Conservation (phyloP, 148 eudicot genomes). For the Rhododendron henanense region DNA sequence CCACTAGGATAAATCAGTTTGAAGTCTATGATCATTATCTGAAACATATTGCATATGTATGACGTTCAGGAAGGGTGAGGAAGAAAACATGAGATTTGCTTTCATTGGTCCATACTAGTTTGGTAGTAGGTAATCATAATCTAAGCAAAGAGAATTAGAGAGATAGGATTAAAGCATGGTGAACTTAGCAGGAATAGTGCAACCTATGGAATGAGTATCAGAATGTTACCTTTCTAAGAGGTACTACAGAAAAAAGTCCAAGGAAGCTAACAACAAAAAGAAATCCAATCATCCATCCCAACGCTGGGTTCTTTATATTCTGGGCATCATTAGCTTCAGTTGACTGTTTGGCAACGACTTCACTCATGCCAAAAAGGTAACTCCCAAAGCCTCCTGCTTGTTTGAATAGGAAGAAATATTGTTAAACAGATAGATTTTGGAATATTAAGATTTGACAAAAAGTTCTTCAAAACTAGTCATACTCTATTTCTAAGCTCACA, state of each 20-base stretch:
- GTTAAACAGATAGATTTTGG: background rate
- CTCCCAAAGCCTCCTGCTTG: slow-evolving; percentile 88
- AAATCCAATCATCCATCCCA: slow-evolving; percentile 80
- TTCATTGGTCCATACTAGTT: background rate
- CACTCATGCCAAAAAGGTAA: slow-evolving; percentile 83
- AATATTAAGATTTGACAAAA: background rate
- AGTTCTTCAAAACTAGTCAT: background rate
- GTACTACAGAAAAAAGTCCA: slow-evolving; percentile 81
- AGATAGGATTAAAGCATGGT: background rate
- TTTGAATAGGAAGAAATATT: background rate
- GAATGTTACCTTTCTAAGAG: slow-evolving; percentile 71
- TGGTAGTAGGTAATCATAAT: background rate
- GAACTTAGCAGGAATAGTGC: background rate
- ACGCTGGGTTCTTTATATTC: slow-evolving; percentile 53
- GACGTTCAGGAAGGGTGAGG: background rate
- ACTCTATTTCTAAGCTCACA: background rate
- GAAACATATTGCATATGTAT: slow-evolving; percentile 12
- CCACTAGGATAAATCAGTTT: slow-evolving; percentile 89
- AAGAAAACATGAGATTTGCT: background rate
- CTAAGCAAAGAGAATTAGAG: background rate
- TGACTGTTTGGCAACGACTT: slow-evolving; percentile 49
- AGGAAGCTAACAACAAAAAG: slow-evolving; percentile 83
- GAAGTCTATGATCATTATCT: slow-evolving; percentile 92
- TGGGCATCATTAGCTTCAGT: slow-evolving; percentile 29
- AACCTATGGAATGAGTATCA: background rate